Percentiles rank a stretch among this genome's conserved stretches.
Evolutionary conservation across 495 filamentous ascomycete genomes (phyloP).

Genomic region (Neurospora hispaniola): DNA sequence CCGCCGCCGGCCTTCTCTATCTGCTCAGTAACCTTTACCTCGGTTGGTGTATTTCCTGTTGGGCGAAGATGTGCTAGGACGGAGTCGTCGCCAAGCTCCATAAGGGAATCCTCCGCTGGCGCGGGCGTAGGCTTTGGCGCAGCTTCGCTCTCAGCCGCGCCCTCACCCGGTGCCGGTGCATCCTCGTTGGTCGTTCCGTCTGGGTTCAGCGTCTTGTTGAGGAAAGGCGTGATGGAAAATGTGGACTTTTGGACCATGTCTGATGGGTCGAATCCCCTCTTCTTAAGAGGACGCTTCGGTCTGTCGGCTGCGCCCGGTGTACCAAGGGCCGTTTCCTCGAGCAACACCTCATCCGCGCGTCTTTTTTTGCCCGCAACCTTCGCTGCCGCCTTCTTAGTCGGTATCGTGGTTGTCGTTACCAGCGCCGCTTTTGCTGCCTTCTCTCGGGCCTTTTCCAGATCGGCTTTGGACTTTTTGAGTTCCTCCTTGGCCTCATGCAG

Average conservation of each 20-base stretch:
- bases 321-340: constrained; percentile 24
- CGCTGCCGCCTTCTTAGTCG: constrained; percentile 26
- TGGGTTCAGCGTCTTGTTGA: constrained; percentile 62
- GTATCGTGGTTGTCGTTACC: constrained; percentile 16
- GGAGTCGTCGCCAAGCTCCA: constrained; percentile 8
- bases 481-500: constrained; percentile 55
- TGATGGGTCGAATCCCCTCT: constrained; percentile 41
- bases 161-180: neutral
- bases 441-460: constrained; percentile 30
- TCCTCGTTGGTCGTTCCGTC: constrained; percentile 1
- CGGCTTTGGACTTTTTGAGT: constrained; percentile 47
- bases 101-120: constrained; percentile 2
- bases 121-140: constrained; percentile 7
- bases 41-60: constrained; percentile 10
- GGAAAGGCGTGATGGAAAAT: constrained; percentile 87
- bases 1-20: neutral
- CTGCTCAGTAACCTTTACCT: constrained; percentile 41
- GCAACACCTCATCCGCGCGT: constrained; percentile 26
- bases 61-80: constrained; percentile 9
- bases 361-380: constrained; percentile 26
- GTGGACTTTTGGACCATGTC: constrained; percentile 71
- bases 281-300: constrained; percentile 33
- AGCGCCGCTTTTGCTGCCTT: constrained; percentile 8
- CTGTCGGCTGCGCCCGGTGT: constrained; percentile 28
- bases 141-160: neutral